Evolutionary conservation across 345 rosid genomes (phyloP).

Genomic region (Capsella bursapastoris): DNA sequence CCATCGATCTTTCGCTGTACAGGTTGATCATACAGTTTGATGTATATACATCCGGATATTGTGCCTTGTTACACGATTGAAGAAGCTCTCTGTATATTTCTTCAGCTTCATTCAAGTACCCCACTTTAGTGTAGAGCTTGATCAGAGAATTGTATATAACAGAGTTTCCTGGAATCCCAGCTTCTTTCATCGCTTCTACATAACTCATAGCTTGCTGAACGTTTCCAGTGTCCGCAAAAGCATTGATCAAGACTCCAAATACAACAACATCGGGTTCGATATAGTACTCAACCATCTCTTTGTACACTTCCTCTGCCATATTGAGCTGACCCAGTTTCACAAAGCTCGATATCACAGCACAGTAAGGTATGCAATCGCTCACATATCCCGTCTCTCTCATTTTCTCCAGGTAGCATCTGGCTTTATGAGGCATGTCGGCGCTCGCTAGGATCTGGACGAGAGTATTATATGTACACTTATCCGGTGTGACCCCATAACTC

Average conservation of each 20-base stretch:
- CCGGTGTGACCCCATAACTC: conserved; percentile 64
- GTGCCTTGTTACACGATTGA: conserved; percentile 13
- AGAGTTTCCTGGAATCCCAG: conserved; percentile 64
- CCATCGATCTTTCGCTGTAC: conserved; percentile 74
- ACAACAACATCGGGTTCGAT: conserved; percentile 71
- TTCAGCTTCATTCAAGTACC: conserved; percentile 78
- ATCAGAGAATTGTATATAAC: conserved; percentile 72
- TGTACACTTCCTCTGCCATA: conserved; percentile 67
- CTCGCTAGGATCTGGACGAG: conserved; percentile 70
- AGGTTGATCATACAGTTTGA: conserved; percentile 91
- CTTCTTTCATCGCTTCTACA: conserved; percentile 61
- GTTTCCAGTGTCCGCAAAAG: conserved; percentile 77
- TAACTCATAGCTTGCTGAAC: conserved; percentile 64
- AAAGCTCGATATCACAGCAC: conserved; percentile 82
- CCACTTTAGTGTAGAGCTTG: conserved; percentile 85
- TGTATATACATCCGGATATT: conserved; percentile 59
- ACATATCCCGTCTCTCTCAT: conserved; percentile 75
- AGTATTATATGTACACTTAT: conserved; percentile 73
- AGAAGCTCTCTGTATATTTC: conserved; percentile 64
- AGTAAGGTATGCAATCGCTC: conserved; percentile 72
- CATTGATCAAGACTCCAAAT: conserved; percentile 81
- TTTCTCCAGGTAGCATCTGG: conserved; percentile 57
- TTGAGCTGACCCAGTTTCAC: conserved; percentile 67
- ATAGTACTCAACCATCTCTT: conserved; percentile 63
- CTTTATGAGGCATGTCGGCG: conserved; percentile 64